Conservation (phyloP, 2,329 filamentous ascomycete genomes). For the Beauveria asiatica region DNA sequence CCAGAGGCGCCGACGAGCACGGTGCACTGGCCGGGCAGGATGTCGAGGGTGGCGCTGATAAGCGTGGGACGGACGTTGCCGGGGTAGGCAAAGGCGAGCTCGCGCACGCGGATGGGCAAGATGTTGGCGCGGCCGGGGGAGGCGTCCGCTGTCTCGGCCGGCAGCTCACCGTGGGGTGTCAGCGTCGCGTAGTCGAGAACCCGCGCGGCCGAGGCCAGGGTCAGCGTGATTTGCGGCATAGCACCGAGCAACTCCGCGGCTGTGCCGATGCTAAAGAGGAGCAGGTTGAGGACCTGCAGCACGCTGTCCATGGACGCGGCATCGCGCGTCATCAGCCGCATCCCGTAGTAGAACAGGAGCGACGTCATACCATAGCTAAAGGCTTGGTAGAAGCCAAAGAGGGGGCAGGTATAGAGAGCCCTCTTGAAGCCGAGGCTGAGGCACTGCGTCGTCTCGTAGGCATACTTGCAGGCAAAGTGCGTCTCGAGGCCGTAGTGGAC, state of each 20-base stretch:
- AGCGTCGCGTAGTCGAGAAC: conserved; percentile 56
- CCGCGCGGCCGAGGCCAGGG: conserved; percentile 62
- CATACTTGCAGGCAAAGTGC: conserved; percentile 60
- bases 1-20: conserved; percentile 80
- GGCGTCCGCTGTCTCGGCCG: conserved; percentile 25
- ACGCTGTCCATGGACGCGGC: conserved; percentile 47
- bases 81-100: conserved; percentile 66
- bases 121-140: conserved; percentile 12
- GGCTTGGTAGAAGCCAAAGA: conserved; percentile 73
- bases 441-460: conserved; percentile 38
- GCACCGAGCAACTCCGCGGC: conserved; percentile 60
- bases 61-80: conserved; percentile 41
- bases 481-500: conserved; percentile 64
- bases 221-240: conserved; percentile 72
- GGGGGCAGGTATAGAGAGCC: conserved; percentile 56
- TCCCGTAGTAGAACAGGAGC: conserved; percentile 77
- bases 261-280: conserved; percentile 76
- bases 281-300: conserved; percentile 68
- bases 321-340: conserved; percentile 47
- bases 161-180: conserved; percentile 33
- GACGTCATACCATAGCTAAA: conserved; percentile 64
- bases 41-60: conserved; percentile 53
- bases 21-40: conserved; percentile 56
- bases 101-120: conserved; percentile 38
- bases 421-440: conserved; percentile 56